Evolutionary conservation across 2,329 filamentous ascomycete species (phyloP), one percentile per base, ranked within the genome.

Genomic region (Amauroascus niger): DNA sequence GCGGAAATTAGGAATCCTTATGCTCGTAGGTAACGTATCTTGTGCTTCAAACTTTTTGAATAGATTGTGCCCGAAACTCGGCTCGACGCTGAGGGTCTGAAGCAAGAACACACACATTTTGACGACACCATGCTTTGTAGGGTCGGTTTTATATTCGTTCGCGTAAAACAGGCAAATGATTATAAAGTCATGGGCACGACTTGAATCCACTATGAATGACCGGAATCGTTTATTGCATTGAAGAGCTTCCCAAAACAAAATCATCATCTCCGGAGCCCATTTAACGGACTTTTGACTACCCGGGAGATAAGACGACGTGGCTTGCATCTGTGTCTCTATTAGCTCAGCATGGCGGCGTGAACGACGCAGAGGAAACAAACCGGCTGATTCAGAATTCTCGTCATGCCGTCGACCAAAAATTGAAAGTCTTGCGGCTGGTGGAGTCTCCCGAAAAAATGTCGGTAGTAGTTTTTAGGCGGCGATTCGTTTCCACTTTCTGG

Each of bases 181-280:
- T 49, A 96, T 79, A 69, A 97, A 96, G 67, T 98, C 93, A 64
- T 96, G 88, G 0, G 87, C 88, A 52, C 91, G 79, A 65, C 93
- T 88, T 0, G 93, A 97, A 62, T 98, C 93, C 58, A 97, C 91
- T 63, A 98, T 93, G 69, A 96, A 98, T 1, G 89, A 88, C 30
- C 93, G 80, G 72, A 98, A 98, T 55, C 91, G 81, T 71, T 95
- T 97, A 72, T 98, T 98, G 77, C 91, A 96, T 69, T 98, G 93
- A 3, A 93, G 82, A 35, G 88, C 82, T 73, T 98, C 93, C 93
- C 93, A 98, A 66, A 97, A 96, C 1, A 98, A 77, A 79, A 96
- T 93, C 53, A 97, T 83, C 74, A 94, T 94, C 70, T 98, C 93
- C 1, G 93, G 90, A 0, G 90, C 88, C 78, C 91, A 95, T 64